Evolutionary conservation across 495 filamentous ascomycete species (phyloP), one percentile per base, ranked within the genome.

Genomic region (Aspergillus cavernicola): DNA sequence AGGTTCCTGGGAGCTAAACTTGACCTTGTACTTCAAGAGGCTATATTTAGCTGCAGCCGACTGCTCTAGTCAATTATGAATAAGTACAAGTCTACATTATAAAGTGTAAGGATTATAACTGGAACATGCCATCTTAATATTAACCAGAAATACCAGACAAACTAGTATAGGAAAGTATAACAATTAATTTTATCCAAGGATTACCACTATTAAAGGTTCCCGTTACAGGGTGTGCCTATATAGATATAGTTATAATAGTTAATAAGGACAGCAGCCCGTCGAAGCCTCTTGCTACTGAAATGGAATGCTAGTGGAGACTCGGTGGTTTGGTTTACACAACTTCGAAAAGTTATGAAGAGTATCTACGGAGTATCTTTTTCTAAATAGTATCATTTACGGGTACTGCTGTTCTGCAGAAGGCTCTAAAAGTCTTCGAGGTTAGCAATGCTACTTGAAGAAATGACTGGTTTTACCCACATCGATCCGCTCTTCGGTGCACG

Each of bases 1-100:
- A 40, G 52, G 35, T 44, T 47, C 32, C 29, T 37, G 31, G 29
- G 47, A 54, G 41, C 42, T 54, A 54, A 39, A 31, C 41, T 31
- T 15, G 35, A 54, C 42, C 24, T 22, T 20, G 28, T 19, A 8
- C 4, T 19, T 26, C 13, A 45, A 45, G 24, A 42, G 23, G 16
- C 28, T 22, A 46, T 19, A 11, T 42, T 26, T 18, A 32, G 16
- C 16, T 19, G 28, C 8, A 19, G n/a, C n/a, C n/a, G n/a, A n/a
- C n/a, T n/a, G n/a, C n/a, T n/a, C n/a, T n/a, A n/a, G 5, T 32
- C 26, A 22, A 22, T 22, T 46, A 20, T n/a, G 12, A 22, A 11
- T 16, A 9, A 11, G 16, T 9, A 37, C 5, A 37, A 18, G 4
- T 37, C 15, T 19, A 41, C 7, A 24, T 39, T 38, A 36, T 43